Evolutionary conservation across 2,329 filamentous ascomycete genomes (phyloP), one percentile per base, ranked within the genome.

Genomic region (Blastomyces parvus): DNA sequence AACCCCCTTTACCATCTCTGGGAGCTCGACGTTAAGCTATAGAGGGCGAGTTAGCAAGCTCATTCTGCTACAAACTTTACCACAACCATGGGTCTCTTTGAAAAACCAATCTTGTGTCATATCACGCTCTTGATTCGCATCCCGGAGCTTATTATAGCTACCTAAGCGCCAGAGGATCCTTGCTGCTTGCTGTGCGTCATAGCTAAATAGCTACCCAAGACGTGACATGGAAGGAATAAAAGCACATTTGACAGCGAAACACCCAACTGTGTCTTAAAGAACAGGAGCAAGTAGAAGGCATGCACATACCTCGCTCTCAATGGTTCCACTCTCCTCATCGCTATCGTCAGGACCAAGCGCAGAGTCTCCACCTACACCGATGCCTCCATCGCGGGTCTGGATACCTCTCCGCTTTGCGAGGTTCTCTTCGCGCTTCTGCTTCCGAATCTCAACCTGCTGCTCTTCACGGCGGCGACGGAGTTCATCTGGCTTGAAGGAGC

Each of bases 391-490:
- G 71, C 89, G 87, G 68, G 87, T 88, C 70, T 88, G 87, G 72
- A 97, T 96, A 75, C 94, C 94, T 83, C 94, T 88, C 80, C 94
- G 86, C 86, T 99, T 99, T 78, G 94, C 94, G 76, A 99, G 82
- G 81, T 97, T 97, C 83, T 99, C 94, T 81, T 99, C 94, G 76
- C 94, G 88, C 86, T 97, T 97, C 69, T 92, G 90, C 82, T 96
- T 96, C 77, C 94, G 88, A 75, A 99, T 99, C 82, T 99, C 94
- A 69, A 99, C 94, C 82, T 97, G 94, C 80, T 97, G 92, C 81
- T 99, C 94, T 79, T 99, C 94, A 76, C 94, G 94, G 76, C 94
- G 94, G 74, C 94, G 92, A 77, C 94, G 91, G 69, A 99, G 88
- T 83, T 99, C 94, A 78, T 99, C 94, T 72, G 93, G 93, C 86